Percentiles rank a stretch among this genome's conserved stretches.
Evolutionary conservation across 148 eudicot species (phyloP).

Genomic region (Fagopyrum homotropicum): DNA sequence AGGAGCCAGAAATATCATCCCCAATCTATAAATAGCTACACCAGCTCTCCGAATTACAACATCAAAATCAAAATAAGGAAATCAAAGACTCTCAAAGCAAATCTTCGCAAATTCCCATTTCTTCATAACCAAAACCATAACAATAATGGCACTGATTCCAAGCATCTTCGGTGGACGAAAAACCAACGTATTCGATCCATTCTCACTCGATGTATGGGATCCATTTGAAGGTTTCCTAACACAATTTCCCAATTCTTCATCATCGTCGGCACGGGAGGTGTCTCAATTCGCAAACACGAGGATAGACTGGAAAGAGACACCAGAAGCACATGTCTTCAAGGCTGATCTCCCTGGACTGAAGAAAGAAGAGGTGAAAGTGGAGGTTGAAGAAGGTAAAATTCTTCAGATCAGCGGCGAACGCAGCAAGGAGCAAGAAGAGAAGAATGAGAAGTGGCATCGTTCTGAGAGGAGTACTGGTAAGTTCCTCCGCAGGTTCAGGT

Average conservation of each 20-base stretch:
- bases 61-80: background rate
- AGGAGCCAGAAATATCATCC: background rate
- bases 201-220: constrained; percentile 33
- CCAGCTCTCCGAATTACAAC: background rate
- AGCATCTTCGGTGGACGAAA: constrained; percentile 21
- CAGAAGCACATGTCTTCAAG: constrained; percentile 31
- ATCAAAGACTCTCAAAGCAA: background rate
- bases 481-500: constrained; percentile 32
- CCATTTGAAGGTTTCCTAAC: constrained; percentile 16
- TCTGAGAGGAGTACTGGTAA: constrained; percentile 29
- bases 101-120: background rate
- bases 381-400: constrained; percentile 32
- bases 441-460: constrained; percentile 32
- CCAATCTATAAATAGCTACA: background rate
- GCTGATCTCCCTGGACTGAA: constrained; percentile 38
- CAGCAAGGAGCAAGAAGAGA: constrained; percentile 22
- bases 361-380: constrained; percentile 43
- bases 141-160: constrained; percentile 20
- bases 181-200: constrained; percentile 26
- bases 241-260: background rate
- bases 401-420: constrained; percentile 36
- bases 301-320: constrained; percentile 40
- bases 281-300: constrained; percentile 15
- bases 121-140: background rate
- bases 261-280: constrained; percentile 7